Evolutionary conservation across 805 yeast genomes (phyloP), one percentile per base, ranked within the genome.

Genomic region (Metschnikowia anglica): DNA sequence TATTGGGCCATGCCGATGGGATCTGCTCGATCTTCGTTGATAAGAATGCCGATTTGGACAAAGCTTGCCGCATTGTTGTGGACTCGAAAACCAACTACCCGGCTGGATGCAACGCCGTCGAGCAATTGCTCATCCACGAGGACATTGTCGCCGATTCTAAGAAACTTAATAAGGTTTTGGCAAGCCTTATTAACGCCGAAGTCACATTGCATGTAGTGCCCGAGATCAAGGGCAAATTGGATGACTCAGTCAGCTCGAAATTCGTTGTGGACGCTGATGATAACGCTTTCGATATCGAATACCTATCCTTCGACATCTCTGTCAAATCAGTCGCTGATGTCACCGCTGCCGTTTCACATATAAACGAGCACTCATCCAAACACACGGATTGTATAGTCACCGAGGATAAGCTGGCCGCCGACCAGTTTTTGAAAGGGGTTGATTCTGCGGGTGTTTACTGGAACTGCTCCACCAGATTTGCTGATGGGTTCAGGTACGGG

Each of bases 71-170:
- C 43, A 79, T 93, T 23, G 73, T 81, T 4, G 77, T 88, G 20
- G 99, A 93, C 64, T 77, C 97, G 4, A 93, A 93, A 66, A 88
- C 97, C 0, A 90, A 89, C 63, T 93, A 93, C 61, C 97, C 98
- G 37, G 99, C 99, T 10, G 99, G 96, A n/a, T 93, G 99, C 65
- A 93, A 93, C 62, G 97, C 99, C 6, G 91, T 80, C 42, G 99
- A 93, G 64, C 88, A 93, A 25, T 65, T 93, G 23, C 73, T 93
- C 43, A 65, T 95, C 35, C 76, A 84, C 62, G 66, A 72, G 38
- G 59, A 53, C 53, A 45, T 61, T 61, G 52, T 70, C 59, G 40
- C 66, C 47, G 46, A 52, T 18, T 5, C 44, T 11, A 54, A 56
- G 51, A 41, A 52, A 15, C 49, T 54, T 29, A 46, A 51, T 34